Evolutionary conservation across 768 basidiomycete species (phyloP), one percentile per base, ranked within the genome.

Genomic region (Tricholoma furcatifolium): DNA sequence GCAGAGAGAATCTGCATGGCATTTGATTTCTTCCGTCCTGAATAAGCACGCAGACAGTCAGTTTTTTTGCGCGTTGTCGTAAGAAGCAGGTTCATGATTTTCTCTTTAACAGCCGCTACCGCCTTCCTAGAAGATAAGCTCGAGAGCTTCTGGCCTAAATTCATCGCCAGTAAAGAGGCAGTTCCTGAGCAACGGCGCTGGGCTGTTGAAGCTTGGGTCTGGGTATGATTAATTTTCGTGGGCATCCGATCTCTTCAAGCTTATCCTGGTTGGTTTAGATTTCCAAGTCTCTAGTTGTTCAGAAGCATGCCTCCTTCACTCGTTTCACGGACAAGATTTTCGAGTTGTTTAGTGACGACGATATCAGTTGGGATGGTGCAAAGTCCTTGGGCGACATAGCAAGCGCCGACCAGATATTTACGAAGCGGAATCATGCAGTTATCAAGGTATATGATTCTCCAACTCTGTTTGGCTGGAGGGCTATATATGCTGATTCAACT

Each of bases 1-100:
- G 0, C 87, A 90, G 63, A 72, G 74, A 56, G 75, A 78, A 27
- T 77, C 83, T 23, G 80, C 77, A 2, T 74, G 80, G 60, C 78
- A 84, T 35, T 61, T 84, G 2, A 64, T 92, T 15, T 77, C 86
- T 1, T 79, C 85, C 0, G 69, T 90, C n/a, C 68, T 93, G 23
- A 97, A 98, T 66, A 92, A 93, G 67, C 81, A 84, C 34, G 73
- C 75, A 9, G 77, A 84, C 36, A 84, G 94, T 93, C 43, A 56
- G 78, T 58, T 40, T 18, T 18, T 3, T 30, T 47, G 10, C n/a
- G 6, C 14, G 4, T 8, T 43, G 17, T 35, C 4, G 9, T 21
- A 20, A 42, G 21, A n/a, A 43, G 51, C 9, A 10, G 24, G 23
- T 23, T 24, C 11, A 15, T 45, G 39, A 30, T 10, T 34, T 32